A percentile compares a stretch with the other conserved stretches of the same genome.
Evolutionary conservation across 1,139 yeast species (phyloP).

Genomic region (Debaryomycetaceae sp.): DNA sequence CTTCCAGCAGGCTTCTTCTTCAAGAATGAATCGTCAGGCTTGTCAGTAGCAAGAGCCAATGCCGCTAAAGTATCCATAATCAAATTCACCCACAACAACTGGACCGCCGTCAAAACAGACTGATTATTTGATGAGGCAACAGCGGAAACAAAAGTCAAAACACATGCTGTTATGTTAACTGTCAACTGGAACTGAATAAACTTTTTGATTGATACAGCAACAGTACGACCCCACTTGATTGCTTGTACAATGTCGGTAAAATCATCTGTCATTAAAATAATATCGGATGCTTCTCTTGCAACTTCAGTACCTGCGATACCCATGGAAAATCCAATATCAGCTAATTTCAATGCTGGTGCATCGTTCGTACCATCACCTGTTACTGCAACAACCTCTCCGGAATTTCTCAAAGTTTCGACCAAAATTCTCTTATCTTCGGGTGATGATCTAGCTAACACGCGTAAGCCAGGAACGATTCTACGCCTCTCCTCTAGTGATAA

Average conservation of each 20-base stretch:
- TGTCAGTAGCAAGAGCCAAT: slow-evolving; percentile 94
- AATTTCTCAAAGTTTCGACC: slow-evolving; percentile 74
- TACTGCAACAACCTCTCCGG: slow-evolving; percentile 95
- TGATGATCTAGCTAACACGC: slow-evolving; percentile 88
- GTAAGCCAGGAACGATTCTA: slow-evolving; percentile 62
- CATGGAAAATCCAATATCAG: slow-evolving; percentile 94
- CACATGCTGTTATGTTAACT: slow-evolving; percentile 92
- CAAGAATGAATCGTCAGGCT: slow-evolving; percentile 79
- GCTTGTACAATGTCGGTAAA: slow-evolving; percentile 94
- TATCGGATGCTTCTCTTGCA: slow-evolving; percentile 94
- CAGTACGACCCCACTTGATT: slow-evolving; percentile 99
- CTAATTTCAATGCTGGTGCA: slow-evolving; percentile 90
- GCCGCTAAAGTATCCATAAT: slow-evolving; percentile 99
- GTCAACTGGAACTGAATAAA: slow-evolving; percentile 95
- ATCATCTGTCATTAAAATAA: slow-evolving; percentile 91
- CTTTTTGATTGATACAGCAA: slow-evolving; percentile 88
- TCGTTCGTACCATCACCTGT: slow-evolving; percentile 98
- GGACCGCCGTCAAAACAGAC: slow-evolving; percentile 95
- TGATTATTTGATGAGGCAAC: slow-evolving; percentile 74
- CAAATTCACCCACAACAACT: slow-evolving; percentile 92
- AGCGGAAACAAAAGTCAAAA: slow-evolving; percentile 89
- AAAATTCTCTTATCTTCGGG: slow-evolving; percentile 91
- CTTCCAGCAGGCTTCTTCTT: slow-evolving; percentile 85
- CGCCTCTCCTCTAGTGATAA: slow-evolving; percentile 57
- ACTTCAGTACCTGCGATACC: slow-evolving; percentile 93